A percentile compares a stretch with the other conserved stretches of the same genome.
Evolutionary conservation across 495 filamentous ascomycete species (phyloP).

Genomic region (Lindgomyces ingoldianus): DNA sequence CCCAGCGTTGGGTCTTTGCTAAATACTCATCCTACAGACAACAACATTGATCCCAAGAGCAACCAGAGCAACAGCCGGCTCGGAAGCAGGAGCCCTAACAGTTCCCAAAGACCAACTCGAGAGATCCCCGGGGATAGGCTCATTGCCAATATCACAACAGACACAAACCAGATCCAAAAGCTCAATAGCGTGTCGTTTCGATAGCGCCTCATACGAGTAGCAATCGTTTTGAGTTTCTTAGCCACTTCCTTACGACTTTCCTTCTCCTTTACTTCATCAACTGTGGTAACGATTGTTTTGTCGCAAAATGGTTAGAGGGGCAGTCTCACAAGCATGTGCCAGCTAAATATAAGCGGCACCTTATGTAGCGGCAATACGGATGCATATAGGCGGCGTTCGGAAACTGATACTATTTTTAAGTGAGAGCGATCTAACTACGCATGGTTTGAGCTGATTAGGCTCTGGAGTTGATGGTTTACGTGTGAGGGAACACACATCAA

Average conservation of each 20-base stretch:
- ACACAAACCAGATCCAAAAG: conserved; percentile 2
- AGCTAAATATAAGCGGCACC: too few relatives aligned
- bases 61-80: conserved; percentile 42
- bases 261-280: too few relatives aligned
- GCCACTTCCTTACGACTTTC: too few relatives aligned
- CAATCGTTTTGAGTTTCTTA: not conserved
- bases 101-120: conserved; percentile 24
- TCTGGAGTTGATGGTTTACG: too few relatives aligned
- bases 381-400: not conserved
- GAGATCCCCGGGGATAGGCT: conserved; percentile 18
- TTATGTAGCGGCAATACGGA: not conserved
- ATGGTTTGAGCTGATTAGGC: too few relatives aligned
- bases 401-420: not conserved
- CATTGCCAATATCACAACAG: conserved; percentile 5
- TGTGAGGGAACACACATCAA: too few relatives aligned
- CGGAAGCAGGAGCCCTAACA: conserved; percentile 44
- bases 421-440: too few relatives aligned
- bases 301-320: too few relatives aligned
- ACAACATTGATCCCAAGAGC: conserved; percentile 36
- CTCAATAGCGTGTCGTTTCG: conserved; percentile 10
- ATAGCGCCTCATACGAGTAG: not conserved
- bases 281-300: too few relatives aligned
- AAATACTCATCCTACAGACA: conserved; percentile 47
- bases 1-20: conserved; percentile 57
- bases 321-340: too few relatives aligned